Base-by-base conservation (phyloP, 805 yeast genomes). In the Kuraishia piskuri region DNA sequence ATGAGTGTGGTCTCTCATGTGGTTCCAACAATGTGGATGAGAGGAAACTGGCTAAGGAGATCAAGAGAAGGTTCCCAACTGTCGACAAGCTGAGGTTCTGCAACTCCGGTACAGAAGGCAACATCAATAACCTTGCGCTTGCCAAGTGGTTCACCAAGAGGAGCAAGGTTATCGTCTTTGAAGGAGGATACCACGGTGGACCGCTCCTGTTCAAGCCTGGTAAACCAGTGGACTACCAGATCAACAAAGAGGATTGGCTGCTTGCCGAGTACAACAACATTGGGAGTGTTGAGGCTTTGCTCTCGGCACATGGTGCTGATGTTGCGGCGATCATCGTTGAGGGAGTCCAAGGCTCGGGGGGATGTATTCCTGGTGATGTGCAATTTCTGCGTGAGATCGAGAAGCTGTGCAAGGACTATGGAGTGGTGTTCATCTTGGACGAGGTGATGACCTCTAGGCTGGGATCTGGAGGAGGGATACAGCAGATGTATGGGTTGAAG, bases 381-480 rank as follows among this genome's bases (percentile, higher is more conserved):
- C 40, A 45, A 17, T 56, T 56, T 31, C 40, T 56, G 10, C 26
- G 47, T 7, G 26, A 40, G 23, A 54, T 56, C 25, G 54, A 56
- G 25, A 21, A n/a, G 20, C 50, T 46, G 19, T 56, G 59, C 46
- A 47, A 51, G n/a, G 49, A 48, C n/a, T 6, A 7, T 12, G 52
- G 46, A 24, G 24, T 48, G 2, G 31, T 56, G 14, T 56, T 56
- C 51, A 56, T 56, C 14, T 22, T 56, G 36, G 59, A 56, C 44
- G 59, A 56, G 44, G 59, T 56, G 17, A 56, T 56, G 59, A 56
- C 59, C 8, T 54, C 57, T 9, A 25, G 59, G 25, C 23, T 56
- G 48, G 46, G 52, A 10, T 55, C 46, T 26, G 59, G 59, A 12
- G 22, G 47, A 12, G 59, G 59, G 1, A 44, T 56, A 17, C 59